A percentile compares a stretch with the other conserved stretches of the same genome.
phyloP scores from a whole-genome alignment of 2,329 filamentous ascomycete species.

The Aphanoascus verrucosus region DNA sequence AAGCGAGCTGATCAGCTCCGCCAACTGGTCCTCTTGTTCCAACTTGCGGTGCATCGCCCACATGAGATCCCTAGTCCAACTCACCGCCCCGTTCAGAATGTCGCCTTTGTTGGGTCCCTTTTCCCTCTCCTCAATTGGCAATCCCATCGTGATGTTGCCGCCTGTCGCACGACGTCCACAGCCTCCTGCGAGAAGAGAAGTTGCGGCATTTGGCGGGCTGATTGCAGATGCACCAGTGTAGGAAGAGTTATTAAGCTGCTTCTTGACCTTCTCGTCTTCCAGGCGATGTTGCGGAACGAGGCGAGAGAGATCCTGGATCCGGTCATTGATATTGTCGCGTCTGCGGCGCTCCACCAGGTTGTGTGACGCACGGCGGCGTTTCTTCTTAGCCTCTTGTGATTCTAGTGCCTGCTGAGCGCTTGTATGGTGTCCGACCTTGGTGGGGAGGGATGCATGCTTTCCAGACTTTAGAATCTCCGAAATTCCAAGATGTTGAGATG shows the following conservation, averaged over 20 bases:
- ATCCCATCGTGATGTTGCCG: constrained; percentile 80
- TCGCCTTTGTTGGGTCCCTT: constrained; percentile 98
- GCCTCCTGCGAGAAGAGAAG: constrained; percentile 75
- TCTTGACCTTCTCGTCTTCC: constrained; percentile 93
- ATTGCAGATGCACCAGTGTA: constrained; percentile 66
- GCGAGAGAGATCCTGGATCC: constrained; percentile 91
- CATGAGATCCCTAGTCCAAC: constrained; percentile 96
- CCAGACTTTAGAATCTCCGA: constrained; percentile 75
- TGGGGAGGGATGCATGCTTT: constrained; percentile 77
- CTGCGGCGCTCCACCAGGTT: constrained; percentile 91
- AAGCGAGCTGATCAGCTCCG: constrained; percentile 60
- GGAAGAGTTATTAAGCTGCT: constrained; percentile 84
- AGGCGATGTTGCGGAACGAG: constrained; percentile 84
- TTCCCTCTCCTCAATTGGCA: constrained; percentile 93
- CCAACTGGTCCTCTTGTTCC: constrained; percentile 77
- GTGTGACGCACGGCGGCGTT: constrained; percentile 83
- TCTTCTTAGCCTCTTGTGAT: constrained; percentile 86
- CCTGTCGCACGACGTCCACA: constrained; percentile 68
- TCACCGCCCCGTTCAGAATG: constrained; percentile 91
- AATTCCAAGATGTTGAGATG: constrained; percentile 57
- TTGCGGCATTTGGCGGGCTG: constrained; percentile 52
- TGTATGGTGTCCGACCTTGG: constrained; percentile 56
- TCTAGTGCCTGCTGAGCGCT: constrained; percentile 46
- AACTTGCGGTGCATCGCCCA: constrained; percentile 88
- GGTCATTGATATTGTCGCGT: constrained; percentile 96